Conservation (phyloP, 75 land plant genomes). For the Chamaecyparis obtusa region DNA sequence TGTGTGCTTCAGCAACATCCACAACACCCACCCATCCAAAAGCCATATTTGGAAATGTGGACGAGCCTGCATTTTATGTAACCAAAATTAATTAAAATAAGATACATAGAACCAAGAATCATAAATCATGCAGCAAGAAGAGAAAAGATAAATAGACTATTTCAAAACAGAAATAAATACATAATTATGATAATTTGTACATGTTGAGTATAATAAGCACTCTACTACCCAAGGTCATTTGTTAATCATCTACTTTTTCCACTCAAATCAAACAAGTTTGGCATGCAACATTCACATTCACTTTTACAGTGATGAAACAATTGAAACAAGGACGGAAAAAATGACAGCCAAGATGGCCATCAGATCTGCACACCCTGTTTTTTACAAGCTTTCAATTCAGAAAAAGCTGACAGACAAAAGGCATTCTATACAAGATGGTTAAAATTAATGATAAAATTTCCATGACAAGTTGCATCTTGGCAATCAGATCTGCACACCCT, state of each 20-base stretch:
- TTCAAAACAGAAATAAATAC: background rate
- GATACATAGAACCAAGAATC: background rate
- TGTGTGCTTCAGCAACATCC: constrained; percentile 30
- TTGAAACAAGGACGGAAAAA: background rate
- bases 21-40: constrained; percentile 22
- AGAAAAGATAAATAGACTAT: background rate
- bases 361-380: background rate
- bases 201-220: background rate
- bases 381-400: background rate
- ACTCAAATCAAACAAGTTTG: background rate
- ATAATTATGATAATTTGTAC: background rate
- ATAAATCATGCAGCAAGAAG: background rate
- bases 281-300: background rate
- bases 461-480: too few relatives aligned
- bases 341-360: background rate
- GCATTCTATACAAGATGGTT: background rate
- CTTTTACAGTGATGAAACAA: background rate
- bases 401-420: background rate
- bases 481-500: background rate
- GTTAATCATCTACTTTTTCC: background rate
- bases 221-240: background rate
- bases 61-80: constrained; percentile 11
- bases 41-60: constrained; percentile 14
- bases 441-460: too few relatives aligned
- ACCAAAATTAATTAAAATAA: background rate